Conservation (phyloP, 768 basidiomycete genomes). For the Lactarius vividus region DNA sequence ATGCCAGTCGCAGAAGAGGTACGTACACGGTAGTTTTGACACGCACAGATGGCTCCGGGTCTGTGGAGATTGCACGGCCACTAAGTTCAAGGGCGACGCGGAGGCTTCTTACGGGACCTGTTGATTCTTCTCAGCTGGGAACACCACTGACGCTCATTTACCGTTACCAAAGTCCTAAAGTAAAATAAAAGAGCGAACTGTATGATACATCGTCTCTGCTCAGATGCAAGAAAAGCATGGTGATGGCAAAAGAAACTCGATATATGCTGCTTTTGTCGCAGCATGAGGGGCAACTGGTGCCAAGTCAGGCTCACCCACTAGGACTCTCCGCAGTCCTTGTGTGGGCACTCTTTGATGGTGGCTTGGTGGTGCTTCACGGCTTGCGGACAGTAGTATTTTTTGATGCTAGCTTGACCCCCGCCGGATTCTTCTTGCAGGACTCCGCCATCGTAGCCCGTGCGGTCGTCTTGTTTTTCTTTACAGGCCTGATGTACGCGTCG, state of each 20-base stretch:
- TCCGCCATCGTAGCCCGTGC: conserved; percentile 43
- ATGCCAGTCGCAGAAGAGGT: conserved; percentile 86
- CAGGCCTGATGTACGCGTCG: conserved; percentile 41
- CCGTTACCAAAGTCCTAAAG: too few relatives aligned
- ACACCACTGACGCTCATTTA: not conserved
- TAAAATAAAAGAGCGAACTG: not conserved
- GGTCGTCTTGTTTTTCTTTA: conserved; percentile 49
- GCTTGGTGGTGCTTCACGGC: conserved; percentile 57
- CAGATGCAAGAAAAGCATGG: conserved; percentile 35
- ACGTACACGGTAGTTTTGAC: conserved; percentile 29
- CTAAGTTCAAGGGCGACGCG: conserved; percentile 86
- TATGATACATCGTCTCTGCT: not conserved
- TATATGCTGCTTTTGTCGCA: conserved; percentile 34
- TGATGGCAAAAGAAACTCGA: conserved; percentile 35
- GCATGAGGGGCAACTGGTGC: conserved; percentile 39
- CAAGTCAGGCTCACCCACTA: conserved; percentile 43
- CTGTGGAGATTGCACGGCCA: conserved; percentile 75
- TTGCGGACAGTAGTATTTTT: conserved; percentile 37
- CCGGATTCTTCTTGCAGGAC: conserved; percentile 50
- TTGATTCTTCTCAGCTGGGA: not conserved
- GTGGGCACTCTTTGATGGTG: conserved; percentile 16
- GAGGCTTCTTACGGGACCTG: conserved; percentile 85
- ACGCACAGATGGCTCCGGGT: conserved; percentile 72
- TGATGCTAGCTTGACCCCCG: conserved; percentile 12
- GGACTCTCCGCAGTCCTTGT: conserved; percentile 35